Conservation (phyloP, 2,329 filamentous ascomycete species). For the Apiospora arundinis region DNA sequence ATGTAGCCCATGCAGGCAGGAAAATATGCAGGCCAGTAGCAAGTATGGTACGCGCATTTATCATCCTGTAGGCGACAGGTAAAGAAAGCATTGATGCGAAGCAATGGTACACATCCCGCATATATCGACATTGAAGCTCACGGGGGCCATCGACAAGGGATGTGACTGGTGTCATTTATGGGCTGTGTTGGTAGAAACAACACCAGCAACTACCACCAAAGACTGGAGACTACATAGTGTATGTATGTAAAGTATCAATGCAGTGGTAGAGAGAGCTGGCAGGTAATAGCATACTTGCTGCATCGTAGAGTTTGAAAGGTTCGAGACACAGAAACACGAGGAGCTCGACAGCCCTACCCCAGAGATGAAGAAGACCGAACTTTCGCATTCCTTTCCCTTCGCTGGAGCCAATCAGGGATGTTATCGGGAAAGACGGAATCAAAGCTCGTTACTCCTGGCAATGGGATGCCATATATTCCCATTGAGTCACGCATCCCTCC, state of each 20-base stretch:
- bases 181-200: too few species aligned
- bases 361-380: neutral
- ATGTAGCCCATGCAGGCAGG: neutral
- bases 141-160: too few species aligned
- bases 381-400: slow-evolving; percentile 12
- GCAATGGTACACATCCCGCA: neutral
- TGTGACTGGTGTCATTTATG: too few species aligned
- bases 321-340: neutral
- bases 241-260: too few species aligned
- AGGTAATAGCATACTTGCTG: neutral
- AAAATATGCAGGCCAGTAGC: neutral
- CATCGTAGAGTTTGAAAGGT: neutral
- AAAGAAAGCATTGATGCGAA: neutral
- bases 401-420: neutral
- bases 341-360: neutral
- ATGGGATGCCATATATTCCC: neutral
- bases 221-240: too few species aligned
- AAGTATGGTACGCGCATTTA: too few species aligned
- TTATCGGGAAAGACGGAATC: neutral
- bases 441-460: slow-evolving; percentile 8
- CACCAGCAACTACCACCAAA: too few species aligned
- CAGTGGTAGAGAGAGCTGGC: neutral
- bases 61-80: neutral
- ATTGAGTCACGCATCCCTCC: slow-evolving; percentile 17
- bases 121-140: too few species aligned